Evolutionary conservation across 768 basidiomycete genomes (phyloP), one percentile per base, ranked within the genome.

Genomic region (Tylopilus cervinicoccineus): DNA sequence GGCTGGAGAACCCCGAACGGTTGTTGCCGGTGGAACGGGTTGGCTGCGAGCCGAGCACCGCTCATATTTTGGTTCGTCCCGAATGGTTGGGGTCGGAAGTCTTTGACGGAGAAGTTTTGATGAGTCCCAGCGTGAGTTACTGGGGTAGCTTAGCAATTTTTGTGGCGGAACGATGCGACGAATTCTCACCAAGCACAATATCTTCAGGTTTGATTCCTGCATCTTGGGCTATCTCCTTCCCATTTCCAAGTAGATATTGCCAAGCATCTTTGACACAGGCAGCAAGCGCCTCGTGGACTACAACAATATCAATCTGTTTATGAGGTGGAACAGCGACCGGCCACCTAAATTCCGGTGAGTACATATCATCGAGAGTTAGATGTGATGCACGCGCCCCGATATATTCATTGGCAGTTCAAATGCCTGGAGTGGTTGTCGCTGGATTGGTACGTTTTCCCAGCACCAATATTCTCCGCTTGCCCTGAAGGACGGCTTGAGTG

Each of bases 51-150:
- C 23, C 39, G 49, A 14, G 49, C 39, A 39, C 45, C 27, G 9
- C 32, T 46, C 26, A 27, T 46, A 26, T 46, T 44, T 23, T 51
- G 60, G 23, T 44, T 49, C 46, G 46, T 42, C 26, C 53, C 55
- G 14, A 58, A 48, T 13, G 63, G 56, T 4, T 38, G 43, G 29
- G 56, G 54, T 46, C 63, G 47, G 33, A 68, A 70, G 40, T 75
- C 74, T 14, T 49, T 59, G 28, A 74, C 64, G 22, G 64, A 65
- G 57, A 75, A 75, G 36, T 70, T 68, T 52, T 72, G 70, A 34
- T 73, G 66, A 0, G 66, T 68, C 8, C 75, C 75, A 0, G 66
- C 65, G 12, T 67, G 63, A 1, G 73, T 76, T 5, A 77, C 76
- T 76, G 28, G 17, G 22, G 28, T 16, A 31, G 29, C 28, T 53